phyloP scores from a whole-genome alignment of 208 protist species.

The Leptomonas seymouri region DNA sequence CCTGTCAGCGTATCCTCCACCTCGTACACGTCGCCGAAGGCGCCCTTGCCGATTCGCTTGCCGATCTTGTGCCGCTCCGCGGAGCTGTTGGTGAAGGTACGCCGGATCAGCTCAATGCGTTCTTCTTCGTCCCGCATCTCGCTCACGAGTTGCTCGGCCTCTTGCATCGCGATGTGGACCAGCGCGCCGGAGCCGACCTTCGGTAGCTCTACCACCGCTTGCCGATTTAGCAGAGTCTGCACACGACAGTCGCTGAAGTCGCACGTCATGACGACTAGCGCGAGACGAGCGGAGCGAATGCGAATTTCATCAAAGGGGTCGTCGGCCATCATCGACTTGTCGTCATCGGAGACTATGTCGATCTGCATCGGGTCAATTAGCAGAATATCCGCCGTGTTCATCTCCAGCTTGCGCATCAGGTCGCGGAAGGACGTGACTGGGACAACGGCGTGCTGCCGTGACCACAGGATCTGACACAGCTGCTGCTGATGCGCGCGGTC shows the following conservation, averaged over 20 bases:
- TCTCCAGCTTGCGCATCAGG: slow-evolving; percentile 65
- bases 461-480: slow-evolving; percentile 82
- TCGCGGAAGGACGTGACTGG: slow-evolving; percentile 75
- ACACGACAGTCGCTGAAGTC: slow-evolving; percentile 86
- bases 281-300: slow-evolving; percentile 46
- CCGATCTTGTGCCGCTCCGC: slow-evolving; percentile 68
- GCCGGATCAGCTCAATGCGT: slow-evolving; percentile 74
- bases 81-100: slow-evolving; percentile 67
- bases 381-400: slow-evolving; percentile 67
- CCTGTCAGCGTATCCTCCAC: slow-evolving; percentile 85
- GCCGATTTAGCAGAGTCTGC: slow-evolving; percentile 75
- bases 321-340: slow-evolving; percentile 43
- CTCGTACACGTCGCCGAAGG: slow-evolving; percentile 91
- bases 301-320: slow-evolving; percentile 68
- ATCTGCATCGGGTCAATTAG: slow-evolving; percentile 82
- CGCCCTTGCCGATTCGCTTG: slow-evolving; percentile 72
- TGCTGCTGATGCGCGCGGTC: slow-evolving; percentile 65
- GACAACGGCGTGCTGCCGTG: slow-evolving; percentile 84
- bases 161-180: slow-evolving; percentile 87
- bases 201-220: slow-evolving; percentile 81
- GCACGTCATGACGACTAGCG: slow-evolving; percentile 71
- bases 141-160: slow-evolving; percentile 76
- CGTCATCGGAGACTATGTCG: slow-evolving; percentile 65
- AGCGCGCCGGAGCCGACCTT: slow-evolving; percentile 70
- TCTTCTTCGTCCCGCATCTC: slow-evolving; percentile 85